Conservation (phyloP, 352 stramenopile genomes). For the Globisporangium irregulare region DNA sequence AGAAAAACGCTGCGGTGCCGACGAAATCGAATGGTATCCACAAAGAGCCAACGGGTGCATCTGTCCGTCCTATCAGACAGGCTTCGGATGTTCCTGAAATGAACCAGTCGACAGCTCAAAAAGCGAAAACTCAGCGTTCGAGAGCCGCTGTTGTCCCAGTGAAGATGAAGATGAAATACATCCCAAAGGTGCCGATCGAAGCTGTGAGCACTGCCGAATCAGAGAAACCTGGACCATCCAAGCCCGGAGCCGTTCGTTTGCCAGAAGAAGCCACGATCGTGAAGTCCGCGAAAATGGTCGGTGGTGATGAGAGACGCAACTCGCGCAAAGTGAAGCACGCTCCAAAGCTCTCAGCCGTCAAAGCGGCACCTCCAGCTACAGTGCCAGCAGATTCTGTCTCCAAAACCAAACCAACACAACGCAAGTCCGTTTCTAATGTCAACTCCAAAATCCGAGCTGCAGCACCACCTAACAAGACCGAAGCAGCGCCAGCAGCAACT, state of each 20-base stretch:
- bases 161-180: conserved; percentile 9
- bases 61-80: not conserved
- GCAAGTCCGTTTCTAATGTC: not conserved
- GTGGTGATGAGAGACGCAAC: not conserved
- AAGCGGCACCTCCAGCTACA: too few relatives aligned
- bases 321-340: not conserved
- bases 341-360: not conserved
- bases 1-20: not conserved
- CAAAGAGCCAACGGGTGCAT: not conserved
- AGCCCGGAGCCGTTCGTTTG: not conserved
- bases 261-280: not conserved
- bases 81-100: not conserved
- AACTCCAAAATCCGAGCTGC: too few relatives aligned
- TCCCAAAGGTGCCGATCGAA: not conserved
- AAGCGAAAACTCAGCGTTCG: not conserved
- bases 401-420: not conserved
- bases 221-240: not conserved
- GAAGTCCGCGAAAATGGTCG: not conserved
- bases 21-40: not conserved
- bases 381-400: not conserved
- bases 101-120: not conserved
- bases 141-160: not conserved
- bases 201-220: not conserved
- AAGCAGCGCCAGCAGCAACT: not conserved
- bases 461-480: not conserved